Evolutionary conservation across 1,139 yeast genomes (phyloP).

Genomic region (Entelexis paramagnoliae): DNA sequence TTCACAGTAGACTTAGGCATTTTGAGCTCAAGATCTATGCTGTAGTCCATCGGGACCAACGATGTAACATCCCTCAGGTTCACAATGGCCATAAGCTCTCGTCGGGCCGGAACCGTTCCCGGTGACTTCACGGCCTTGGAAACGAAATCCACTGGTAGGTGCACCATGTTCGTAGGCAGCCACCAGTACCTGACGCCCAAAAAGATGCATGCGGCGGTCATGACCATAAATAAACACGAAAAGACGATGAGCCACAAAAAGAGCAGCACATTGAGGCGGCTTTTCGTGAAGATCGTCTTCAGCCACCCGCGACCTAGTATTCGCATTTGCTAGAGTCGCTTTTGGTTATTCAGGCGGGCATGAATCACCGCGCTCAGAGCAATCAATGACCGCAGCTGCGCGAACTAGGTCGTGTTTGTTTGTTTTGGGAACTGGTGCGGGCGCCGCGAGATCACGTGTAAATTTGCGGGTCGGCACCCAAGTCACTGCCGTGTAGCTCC

Average conservation of each 20-base stretch:
- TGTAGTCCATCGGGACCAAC: slow-evolving; percentile 25
- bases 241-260: background rate
- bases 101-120: background rate
- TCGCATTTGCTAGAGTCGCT: background rate
- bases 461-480: background rate
- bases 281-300: background rate
- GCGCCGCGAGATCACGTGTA: background rate
- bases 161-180: slow-evolving; percentile 11
- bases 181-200: slow-evolving; percentile 1
- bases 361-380: too few relatives aligned
- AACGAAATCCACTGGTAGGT: slow-evolving; percentile 15
- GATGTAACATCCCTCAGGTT: slow-evolving; percentile 7
- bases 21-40: slow-evolving; percentile 26
- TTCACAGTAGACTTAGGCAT: slow-evolving; percentile 30
- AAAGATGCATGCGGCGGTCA: background rate
- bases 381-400: too few relatives aligned
- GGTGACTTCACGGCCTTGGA: slow-evolving; percentile 2
- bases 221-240: background rate
- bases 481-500: too few relatives aligned
- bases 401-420: background rate
- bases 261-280: slow-evolving; percentile 1
- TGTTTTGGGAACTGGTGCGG: background rate
- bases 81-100: slow-evolving; percentile 5
- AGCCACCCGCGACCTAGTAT: background rate
- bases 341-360: background rate